These are phyloP conservation scores for Camptophora hylomeconis DNA, from an alignment of 2,329 filamentous ascomycete species.

Conservation along the genomic window DNA sequence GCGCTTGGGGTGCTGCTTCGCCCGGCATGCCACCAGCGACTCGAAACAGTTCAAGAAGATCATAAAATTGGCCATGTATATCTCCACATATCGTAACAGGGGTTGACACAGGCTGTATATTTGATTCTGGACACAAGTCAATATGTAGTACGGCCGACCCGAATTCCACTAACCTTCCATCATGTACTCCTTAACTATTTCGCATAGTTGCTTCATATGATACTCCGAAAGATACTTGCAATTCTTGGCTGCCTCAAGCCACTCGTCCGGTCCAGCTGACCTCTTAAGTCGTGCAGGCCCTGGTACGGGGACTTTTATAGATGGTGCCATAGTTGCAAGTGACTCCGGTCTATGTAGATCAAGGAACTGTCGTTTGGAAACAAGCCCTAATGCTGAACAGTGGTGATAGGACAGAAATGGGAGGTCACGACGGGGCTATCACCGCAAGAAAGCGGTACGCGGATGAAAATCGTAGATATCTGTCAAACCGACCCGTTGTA, in stretches of 20 bases:
- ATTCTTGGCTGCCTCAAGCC: constrained; percentile 91
- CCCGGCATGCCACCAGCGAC: constrained; percentile 95
- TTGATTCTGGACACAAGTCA: constrained; percentile 55
- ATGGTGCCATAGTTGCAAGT: constrained; percentile 27
- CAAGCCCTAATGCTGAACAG: no score
- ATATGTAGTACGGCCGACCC: constrained; percentile 1
- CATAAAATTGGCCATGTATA: constrained; percentile 98
- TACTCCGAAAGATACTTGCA: constrained; percentile 93
- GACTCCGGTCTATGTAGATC: no score
- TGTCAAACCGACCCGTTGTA: no score
- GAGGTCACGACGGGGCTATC: no score
- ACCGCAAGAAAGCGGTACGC: no score
- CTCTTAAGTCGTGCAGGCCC: constrained; percentile 75
- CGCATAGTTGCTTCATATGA: constrained; percentile 97
- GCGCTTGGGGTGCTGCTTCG: constrained; percentile 46
- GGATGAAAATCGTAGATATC: no score
- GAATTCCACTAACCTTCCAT: constrained; percentile 71
- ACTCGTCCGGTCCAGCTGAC: constrained; percentile 83
- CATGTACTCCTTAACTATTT: constrained; percentile 95
- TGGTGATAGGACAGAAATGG: no score
- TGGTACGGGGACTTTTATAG: constrained; percentile 58
- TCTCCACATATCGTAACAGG: constrained; percentile 96
- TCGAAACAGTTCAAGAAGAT: constrained; percentile 89
- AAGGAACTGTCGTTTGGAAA: no score
- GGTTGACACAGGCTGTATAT: constrained; percentile 94